These are phyloP conservation scores for Fraxinus sp. DNA, from an alignment of 305 asterid species.

Conservation along the genomic window DNA sequence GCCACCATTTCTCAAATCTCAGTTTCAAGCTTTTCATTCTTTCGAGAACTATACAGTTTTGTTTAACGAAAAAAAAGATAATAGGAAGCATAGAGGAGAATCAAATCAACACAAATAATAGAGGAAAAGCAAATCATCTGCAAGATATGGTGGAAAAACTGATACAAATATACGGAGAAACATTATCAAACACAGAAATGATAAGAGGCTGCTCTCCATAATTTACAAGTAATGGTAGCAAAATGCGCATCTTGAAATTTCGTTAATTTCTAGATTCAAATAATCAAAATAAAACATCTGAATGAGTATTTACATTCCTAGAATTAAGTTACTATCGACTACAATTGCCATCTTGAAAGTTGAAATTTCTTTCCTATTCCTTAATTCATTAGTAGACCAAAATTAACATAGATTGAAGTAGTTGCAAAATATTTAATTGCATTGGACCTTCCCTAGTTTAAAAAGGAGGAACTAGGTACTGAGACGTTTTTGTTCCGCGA, in stretches of 20 bases:
- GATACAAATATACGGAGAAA: not conserved
- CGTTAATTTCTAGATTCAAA: not conserved
- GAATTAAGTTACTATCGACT: not conserved
- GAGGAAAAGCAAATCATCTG: not conserved
- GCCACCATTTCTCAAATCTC: not conserved
- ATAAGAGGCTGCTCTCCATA: not conserved
- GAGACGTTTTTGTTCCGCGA: not conserved
- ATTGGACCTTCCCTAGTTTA: not conserved
- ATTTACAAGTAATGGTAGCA: not conserved
- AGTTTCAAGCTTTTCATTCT: not conserved
- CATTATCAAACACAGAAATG: not conserved
- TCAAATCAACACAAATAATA: not conserved
- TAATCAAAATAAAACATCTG: not conserved
- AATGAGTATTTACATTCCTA: not conserved
- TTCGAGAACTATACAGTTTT: not conserved
- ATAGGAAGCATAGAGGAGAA: not conserved
- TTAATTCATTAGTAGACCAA: not conserved
- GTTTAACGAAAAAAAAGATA: not conserved
- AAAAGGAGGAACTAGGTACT: not conserved
- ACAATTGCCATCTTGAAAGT: not conserved
- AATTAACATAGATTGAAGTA: not conserved
- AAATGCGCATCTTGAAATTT: not conserved
- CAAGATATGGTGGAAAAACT: not conserved
- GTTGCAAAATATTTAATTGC: not conserved
- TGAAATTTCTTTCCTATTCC: not conserved